Percentiles rank a stretch among this genome's conserved stretches.
Evolutionary conservation across 2,329 filamentous ascomycete genomes (phyloP).

Genomic region (Bipolaris victoriae): DNA sequence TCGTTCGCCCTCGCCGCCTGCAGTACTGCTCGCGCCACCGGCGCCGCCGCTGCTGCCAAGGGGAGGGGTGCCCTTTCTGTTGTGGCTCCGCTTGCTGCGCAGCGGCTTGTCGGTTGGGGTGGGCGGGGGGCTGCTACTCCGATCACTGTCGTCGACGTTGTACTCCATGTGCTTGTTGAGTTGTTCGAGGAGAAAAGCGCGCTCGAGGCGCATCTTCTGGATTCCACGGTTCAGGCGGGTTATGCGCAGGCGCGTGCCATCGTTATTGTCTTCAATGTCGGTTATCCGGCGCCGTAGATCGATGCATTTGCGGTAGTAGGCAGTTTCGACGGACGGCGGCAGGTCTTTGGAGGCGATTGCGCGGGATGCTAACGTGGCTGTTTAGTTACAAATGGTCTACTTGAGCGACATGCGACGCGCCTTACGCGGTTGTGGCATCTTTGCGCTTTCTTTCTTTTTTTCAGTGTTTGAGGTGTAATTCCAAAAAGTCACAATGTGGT

Average conservation of each 20-base stretch:
- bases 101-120: constrained; percentile 81
- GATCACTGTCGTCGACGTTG: constrained; percentile 68
- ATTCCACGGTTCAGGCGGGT: constrained; percentile 81
- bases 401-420: constrained; percentile 8
- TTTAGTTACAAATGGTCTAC: constrained; percentile 8
- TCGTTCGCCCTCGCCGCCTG: constrained; percentile 7
- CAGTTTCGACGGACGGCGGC: constrained; percentile 91
- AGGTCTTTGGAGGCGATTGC: constrained; percentile 53
- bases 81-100: constrained; percentile 73
- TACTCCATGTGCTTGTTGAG: constrained; percentile 56
- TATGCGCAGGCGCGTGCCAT: constrained; percentile 79
- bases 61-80: constrained; percentile 52
- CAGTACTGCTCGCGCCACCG: constrained; percentile 10
- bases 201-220: constrained; percentile 88
- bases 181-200: constrained; percentile 64
- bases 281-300: constrained; percentile 88
- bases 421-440: constrained; percentile 34
- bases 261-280: constrained; percentile 91
- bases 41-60: constrained; percentile 16
- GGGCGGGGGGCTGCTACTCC: constrained; percentile 78
- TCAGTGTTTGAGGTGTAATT: background rate
- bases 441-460: constrained; percentile 7
- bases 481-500: background rate
- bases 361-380: constrained; percentile 29
- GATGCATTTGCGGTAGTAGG: constrained; percentile 96